Conservation (phyloP, 2,329 filamentous ascomycete species). For the Apiospora saccharicola region DNA sequence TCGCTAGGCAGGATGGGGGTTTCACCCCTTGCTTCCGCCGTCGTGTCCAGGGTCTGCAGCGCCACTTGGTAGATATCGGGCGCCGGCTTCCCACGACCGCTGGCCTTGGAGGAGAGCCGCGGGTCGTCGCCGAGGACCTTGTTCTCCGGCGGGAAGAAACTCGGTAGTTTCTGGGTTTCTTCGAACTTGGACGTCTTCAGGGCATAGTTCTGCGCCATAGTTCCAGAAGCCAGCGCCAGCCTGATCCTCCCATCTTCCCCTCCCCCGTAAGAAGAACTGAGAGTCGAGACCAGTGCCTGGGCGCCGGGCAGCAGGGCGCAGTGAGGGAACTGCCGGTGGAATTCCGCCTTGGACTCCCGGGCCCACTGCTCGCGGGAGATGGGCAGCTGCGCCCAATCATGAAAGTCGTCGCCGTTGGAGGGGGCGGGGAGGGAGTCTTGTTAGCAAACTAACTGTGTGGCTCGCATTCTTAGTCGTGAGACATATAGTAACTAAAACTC, state of each 20-base stretch:
- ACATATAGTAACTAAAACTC: too few species aligned
- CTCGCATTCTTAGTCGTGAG: too few species aligned
- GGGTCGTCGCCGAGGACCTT: constrained; percentile 71
- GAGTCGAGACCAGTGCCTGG: constrained; percentile 56
- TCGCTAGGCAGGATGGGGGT: constrained; percentile 66
- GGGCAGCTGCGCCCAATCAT: constrained; percentile 72
- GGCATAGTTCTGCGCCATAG: constrained; percentile 63
- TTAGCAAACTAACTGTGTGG: too few species aligned
- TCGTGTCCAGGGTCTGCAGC: constrained; percentile 68
- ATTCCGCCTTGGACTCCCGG: constrained; percentile 38
- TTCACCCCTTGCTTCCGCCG: constrained; percentile 49
- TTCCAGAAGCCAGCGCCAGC: constrained; percentile 73
- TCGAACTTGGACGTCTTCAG: constrained; percentile 60
- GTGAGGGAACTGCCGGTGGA: constrained; percentile 39
- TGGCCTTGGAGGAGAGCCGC: constrained; percentile 54
- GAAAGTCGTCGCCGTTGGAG: constrained; percentile 63
- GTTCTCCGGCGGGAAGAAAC: constrained; percentile 59
- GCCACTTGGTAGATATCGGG: constrained; percentile 78
- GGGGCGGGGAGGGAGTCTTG: too few species aligned
- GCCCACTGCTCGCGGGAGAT: constrained; percentile 58
- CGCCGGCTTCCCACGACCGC: constrained; percentile 71
- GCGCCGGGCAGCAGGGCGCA: constrained; percentile 71
- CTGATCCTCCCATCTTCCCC: constrained; percentile 46
- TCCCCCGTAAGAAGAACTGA: constrained; percentile 40
- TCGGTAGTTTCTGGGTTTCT: constrained; percentile 37